A percentile compares a stretch with the other conserved stretches of the same genome.
phyloP scores from a whole-genome alignment of 352 stramenopile species.

The Globisporangium parvum region DNA sequence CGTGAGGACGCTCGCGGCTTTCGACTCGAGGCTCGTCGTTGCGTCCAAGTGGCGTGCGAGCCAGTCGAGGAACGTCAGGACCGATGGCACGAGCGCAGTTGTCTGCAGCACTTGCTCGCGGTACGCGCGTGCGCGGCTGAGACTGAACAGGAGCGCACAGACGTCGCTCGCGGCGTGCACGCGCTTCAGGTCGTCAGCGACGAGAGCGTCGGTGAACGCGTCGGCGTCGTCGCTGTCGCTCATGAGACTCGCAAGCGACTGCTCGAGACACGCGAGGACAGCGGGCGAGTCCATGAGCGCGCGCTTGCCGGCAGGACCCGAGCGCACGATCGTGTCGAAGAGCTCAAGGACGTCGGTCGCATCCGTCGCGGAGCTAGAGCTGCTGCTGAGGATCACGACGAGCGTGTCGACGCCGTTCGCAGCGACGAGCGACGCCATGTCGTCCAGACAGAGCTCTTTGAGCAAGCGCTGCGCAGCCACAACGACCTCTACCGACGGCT shows the following conservation, averaged over 20 bases:
- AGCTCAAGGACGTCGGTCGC: conserved; percentile 48
- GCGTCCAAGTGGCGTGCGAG: conserved; percentile 36
- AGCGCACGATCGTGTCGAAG: conserved; percentile 55
- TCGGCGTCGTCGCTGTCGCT: conserved; percentile 5
- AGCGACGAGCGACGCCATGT: conserved; percentile 56
- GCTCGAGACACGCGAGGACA: conserved; percentile 40
- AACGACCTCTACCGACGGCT: conserved; percentile 22
- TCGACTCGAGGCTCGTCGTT: conserved; percentile 20
- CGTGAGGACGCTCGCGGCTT: conserved; percentile 30
- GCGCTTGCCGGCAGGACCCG: conserved; percentile 31
- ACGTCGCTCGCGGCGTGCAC: conserved; percentile 48
- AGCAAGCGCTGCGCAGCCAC: conserved; percentile 38
- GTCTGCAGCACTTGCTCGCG: conserved; percentile 47
- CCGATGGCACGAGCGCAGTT: conserved; percentile 5
- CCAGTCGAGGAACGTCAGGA: conserved; percentile 23
- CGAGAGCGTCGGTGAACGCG: conserved; percentile 15
- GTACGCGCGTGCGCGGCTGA: conserved; percentile 27
- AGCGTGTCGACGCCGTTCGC: conserved; percentile 61
- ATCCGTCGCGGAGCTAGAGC: conserved; percentile 9
- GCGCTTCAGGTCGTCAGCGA: conserved; percentile 25
- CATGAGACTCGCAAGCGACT: conserved; percentile 22
- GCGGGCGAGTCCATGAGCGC: conserved; percentile 43
- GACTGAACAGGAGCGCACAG: conserved; percentile 43
- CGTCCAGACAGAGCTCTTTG: conserved; percentile 47
- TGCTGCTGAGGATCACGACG: conserved; percentile 25